These are phyloP conservation scores for Dendryphion nanum DNA, from an alignment of 2,329 filamentous ascomycete genomes.

Conservation along the genomic window DNA sequence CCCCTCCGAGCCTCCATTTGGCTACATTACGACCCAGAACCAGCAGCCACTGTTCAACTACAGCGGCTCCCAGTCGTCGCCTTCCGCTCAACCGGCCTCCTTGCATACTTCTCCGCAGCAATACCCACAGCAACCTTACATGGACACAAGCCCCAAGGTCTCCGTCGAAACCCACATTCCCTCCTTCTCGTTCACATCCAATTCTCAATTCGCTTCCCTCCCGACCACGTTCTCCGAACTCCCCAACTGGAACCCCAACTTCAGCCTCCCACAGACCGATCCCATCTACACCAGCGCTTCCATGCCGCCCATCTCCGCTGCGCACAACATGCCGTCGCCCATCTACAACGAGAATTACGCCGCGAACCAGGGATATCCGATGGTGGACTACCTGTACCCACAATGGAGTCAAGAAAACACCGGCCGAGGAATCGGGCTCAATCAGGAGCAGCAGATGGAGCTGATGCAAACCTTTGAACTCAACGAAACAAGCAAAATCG, in stretches of 20 bases:
- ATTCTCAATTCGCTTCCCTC: slow-evolving; percentile 30
- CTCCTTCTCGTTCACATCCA: slow-evolving; percentile 26
- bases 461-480: slow-evolving; percentile 77
- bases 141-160: slow-evolving; percentile 30
- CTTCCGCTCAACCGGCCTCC: slow-evolving; percentile 18
- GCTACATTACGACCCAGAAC: slow-evolving; percentile 35
- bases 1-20: slow-evolving; percentile 38
- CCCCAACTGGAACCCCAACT: slow-evolving; percentile 37
- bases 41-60: slow-evolving; percentile 32
- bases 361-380: slow-evolving; percentile 34
- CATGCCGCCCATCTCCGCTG: slow-evolving; percentile 19
- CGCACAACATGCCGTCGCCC: slow-evolving; percentile 24
- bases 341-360: slow-evolving; percentile 36
- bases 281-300: slow-evolving; percentile 13
- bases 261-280: slow-evolving; percentile 33
- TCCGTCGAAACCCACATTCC: slow-evolving; percentile 28
- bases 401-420: slow-evolving; percentile 56
- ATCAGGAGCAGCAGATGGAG: slow-evolving; percentile 78
- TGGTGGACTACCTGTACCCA: slow-evolving; percentile 49
- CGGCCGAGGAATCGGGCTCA: slow-evolving; percentile 55
- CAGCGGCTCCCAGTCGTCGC: slow-evolving; percentile 19
- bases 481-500: slow-evolving; percentile 39
- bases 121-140: slow-evolving; percentile 16
- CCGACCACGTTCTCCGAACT: slow-evolving; percentile 38
- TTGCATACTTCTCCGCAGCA: slow-evolving; percentile 28